These are phyloP conservation scores for Cytidiella melzeri DNA, from an alignment of 768 basidiomycete species.

Conservation along the genomic window DNA sequence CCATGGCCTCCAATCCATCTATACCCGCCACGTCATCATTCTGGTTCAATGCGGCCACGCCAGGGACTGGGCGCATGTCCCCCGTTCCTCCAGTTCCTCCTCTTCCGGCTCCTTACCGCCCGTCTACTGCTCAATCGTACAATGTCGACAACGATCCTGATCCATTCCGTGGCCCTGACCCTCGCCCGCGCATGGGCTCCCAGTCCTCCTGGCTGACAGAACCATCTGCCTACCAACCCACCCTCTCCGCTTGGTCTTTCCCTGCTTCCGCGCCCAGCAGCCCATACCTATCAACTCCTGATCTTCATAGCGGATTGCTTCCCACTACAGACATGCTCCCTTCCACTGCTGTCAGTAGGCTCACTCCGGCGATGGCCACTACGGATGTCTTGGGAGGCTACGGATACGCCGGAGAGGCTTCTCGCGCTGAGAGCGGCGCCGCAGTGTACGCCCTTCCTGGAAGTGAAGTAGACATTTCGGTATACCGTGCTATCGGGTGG, in stretches of 20 bases:
- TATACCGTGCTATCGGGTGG: constrained; percentile 55
- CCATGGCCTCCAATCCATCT: constrained; percentile 29
- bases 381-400: constrained; percentile 67
- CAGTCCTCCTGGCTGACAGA: constrained; percentile 75
- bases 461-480: constrained; percentile 50
- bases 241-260: constrained; percentile 65
- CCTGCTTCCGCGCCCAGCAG: constrained; percentile 36
- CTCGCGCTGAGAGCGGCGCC: constrained; percentile 45
- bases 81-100: constrained; percentile 50
- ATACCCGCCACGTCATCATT: constrained; percentile 47
- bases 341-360: constrained; percentile 32
- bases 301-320: constrained; percentile 30
- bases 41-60: constrained; percentile 50
- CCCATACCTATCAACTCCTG: constrained; percentile 31
- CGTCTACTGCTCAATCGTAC: constrained; percentile 34
- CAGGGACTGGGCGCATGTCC: constrained; percentile 30
- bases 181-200: constrained; percentile 49
- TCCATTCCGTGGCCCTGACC: constrained; percentile 55
- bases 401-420: constrained; percentile 43
- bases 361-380: constrained; percentile 47
- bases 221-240: constrained; percentile 48
- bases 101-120: constrained; percentile 53
- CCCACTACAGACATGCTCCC: constrained; percentile 25
- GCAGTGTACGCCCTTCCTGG: constrained; percentile 37
- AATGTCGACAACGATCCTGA: constrained; percentile 44